phyloP scores from a whole-genome alignment of 2,329 filamentous ascomycete species.

The Colletotrichum zoysiae region DNA sequence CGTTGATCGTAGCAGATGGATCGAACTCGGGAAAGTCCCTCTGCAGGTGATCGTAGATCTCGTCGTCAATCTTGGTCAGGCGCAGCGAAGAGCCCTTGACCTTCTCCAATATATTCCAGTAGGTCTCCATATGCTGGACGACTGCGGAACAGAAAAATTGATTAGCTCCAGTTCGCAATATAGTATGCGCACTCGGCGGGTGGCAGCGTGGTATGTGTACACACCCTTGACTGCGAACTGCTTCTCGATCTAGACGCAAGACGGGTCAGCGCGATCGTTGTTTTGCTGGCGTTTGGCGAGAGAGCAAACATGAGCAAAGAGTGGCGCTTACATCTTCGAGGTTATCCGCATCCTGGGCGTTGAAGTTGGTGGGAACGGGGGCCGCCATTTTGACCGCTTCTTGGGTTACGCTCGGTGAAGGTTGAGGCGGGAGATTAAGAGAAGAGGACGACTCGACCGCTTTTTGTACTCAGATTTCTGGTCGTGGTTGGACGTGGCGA shows the following conservation, averaged over 20 bases:
- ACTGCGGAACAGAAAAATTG: slow-evolving; percentile 56
- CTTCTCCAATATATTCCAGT: slow-evolving; percentile 95
- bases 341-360: slow-evolving; percentile 68
- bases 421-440: neutral
- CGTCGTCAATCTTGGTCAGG: slow-evolving; percentile 93
- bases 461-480: neutral
- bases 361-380: slow-evolving; percentile 66
- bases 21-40: slow-evolving; percentile 94
- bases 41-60: slow-evolving; percentile 91
- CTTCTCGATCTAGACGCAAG: slow-evolving; percentile 85
- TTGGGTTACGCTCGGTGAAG: neutral
- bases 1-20: slow-evolving; percentile 81
- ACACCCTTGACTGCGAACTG: slow-evolving; percentile 97
- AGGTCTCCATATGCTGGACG: slow-evolving; percentile 95
- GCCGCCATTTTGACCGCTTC: slow-evolving; percentile 20
- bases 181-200: too few relatives aligned
- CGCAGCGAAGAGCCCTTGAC: slow-evolving; percentile 89
- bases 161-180: neutral
- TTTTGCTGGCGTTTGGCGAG: neutral
- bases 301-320: slow-evolving; percentile 6
- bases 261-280: slow-evolving; percentile 19
- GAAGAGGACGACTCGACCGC: neutral
- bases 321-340: slow-evolving; percentile 65
- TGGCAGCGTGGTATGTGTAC: slow-evolving; percentile 17
- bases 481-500: slow-evolving; percentile 8